Percentiles rank a stretch among this genome's conserved stretches.
Evolutionary conservation across 2,329 filamentous ascomycete species (phyloP).

Genomic region (Alternaria sp.): DNA sequence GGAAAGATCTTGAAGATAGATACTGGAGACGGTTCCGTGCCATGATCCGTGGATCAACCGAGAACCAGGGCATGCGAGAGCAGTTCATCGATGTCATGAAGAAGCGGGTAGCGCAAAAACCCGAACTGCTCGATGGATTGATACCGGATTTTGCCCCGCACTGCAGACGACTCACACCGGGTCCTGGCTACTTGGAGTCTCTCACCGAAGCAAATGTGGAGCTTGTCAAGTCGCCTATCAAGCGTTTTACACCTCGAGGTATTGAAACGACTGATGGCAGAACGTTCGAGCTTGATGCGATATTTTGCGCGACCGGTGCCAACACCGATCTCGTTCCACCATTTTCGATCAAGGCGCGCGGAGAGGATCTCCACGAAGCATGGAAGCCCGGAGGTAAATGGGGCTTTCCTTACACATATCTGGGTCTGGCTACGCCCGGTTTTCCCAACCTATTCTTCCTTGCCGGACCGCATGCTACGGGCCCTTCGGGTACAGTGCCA

Average conservation of each 20-base stretch:
- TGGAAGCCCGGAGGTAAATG: conserved; percentile 64
- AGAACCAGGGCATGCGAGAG: conserved; percentile 42
- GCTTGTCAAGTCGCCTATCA: conserved; percentile 50
- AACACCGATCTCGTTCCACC: conserved; percentile 60
- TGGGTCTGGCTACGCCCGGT: conserved; percentile 67
- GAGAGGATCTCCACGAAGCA: conserved; percentile 59
- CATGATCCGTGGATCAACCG: conserved; percentile 47
- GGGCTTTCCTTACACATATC: conserved; percentile 72
- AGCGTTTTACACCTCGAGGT: conserved; percentile 46
- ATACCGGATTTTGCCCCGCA: conserved; percentile 49
- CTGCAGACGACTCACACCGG: conserved; percentile 44
- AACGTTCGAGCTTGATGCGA: conserved; percentile 49
- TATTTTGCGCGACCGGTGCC: conserved; percentile 71
- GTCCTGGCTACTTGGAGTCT: conserved; percentile 49
- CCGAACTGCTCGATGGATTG: conserved; percentile 51
- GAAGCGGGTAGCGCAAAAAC: conserved; percentile 49
- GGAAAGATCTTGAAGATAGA: conserved; percentile 55
- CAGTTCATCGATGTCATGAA: conserved; percentile 46
- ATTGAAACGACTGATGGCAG: conserved; percentile 50
- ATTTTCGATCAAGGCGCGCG: conserved; percentile 65
- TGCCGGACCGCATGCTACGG: conserved; percentile 56
- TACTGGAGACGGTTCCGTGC: conserved; percentile 64
- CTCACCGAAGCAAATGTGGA: conserved; percentile 52
- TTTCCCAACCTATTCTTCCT: conserved; percentile 74
- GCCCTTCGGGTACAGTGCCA: conserved; percentile 67